phyloP scores from a whole-genome alignment of 352 stramenopile species.

The Globisporangium middletonii region DNA sequence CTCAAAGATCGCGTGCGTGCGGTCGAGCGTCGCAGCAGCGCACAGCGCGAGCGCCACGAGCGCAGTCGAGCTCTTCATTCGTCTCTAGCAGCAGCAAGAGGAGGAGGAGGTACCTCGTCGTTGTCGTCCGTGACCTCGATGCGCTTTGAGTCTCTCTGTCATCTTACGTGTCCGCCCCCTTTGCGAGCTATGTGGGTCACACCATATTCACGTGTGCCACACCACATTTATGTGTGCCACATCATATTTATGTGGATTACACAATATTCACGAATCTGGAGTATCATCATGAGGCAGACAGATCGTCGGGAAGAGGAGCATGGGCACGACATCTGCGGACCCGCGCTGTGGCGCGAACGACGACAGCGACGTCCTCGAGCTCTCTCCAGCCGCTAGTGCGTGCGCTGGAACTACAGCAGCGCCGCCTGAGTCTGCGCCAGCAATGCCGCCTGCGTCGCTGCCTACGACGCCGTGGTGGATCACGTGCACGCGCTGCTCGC shows the following conservation, averaged over 20 bases:
- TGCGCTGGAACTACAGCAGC: not conserved
- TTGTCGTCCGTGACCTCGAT: too few relatives aligned
- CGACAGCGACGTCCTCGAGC: not conserved
- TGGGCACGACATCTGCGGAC: not conserved
- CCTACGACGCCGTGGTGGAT: conserved; percentile 7
- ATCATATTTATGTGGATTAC: too few relatives aligned
- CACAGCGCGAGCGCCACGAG: conserved; percentile 24
- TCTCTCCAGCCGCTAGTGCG: not conserved
- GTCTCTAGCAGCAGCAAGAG: not conserved
- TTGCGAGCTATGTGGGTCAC: too few relatives aligned
- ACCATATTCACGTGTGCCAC: too few relatives aligned
- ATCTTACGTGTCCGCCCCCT: too few relatives aligned
- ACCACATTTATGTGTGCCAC: too few relatives aligned
- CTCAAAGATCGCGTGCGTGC: conserved; percentile 42
- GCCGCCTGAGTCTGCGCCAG: not conserved
- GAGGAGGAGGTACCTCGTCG: too few relatives aligned
- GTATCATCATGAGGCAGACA: too few relatives aligned
- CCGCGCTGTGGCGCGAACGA: not conserved
- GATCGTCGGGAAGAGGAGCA: not conserved
- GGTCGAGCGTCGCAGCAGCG: conserved; percentile 8
- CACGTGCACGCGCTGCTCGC: conserved; percentile 10
- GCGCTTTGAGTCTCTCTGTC: too few relatives aligned
- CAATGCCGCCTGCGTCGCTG: not conserved
- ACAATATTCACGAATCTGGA: too few relatives aligned
- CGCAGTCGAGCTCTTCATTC: conserved; percentile 5